Percentiles rank a stretch among this genome's conserved stretches.
Conservation (phyloP, 2,329 filamentous ascomycete genomes). For the Aschersonia sp. region DNA sequence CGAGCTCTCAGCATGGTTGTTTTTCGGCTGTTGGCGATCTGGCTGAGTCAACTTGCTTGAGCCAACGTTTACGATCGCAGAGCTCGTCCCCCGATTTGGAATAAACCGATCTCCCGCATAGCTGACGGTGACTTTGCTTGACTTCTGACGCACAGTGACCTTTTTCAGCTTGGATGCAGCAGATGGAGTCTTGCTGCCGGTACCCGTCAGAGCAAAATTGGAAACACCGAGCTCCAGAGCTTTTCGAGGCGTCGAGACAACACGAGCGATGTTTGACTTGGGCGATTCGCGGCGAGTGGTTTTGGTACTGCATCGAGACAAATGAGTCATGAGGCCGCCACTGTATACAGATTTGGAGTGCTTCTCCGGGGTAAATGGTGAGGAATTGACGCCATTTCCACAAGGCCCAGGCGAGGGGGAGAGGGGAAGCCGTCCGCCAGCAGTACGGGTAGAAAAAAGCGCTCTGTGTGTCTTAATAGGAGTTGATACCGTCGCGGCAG, state of each 20-base stretch:
- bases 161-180: slow-evolving; percentile 42
- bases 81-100: slow-evolving; percentile 81
- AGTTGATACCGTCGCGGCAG: slow-evolving; percentile 66
- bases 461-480: slow-evolving; percentile 91
- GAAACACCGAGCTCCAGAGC: slow-evolving; percentile 79
- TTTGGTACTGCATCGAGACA: slow-evolving; percentile 56
- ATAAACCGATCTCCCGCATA: slow-evolving; percentile 90
- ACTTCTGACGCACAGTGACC: slow-evolving; percentile 33
- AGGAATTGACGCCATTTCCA: slow-evolving; percentile 43
- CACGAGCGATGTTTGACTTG: slow-evolving; percentile 87
- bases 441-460: slow-evolving; percentile 82
- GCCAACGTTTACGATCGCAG: slow-evolving; percentile 68
- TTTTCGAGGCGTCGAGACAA: slow-evolving; percentile 63
- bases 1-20: slow-evolving; percentile 55
- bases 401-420: slow-evolving; percentile 78
- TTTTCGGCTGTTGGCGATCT: slow-evolving; percentile 61
- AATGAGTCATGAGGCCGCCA: slow-evolving; percentile 65
- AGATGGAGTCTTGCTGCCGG: slow-evolving; percentile 51
- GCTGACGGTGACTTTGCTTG: slow-evolving; percentile 65
- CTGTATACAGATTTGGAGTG: slow-evolving; percentile 63
- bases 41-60: slow-evolving; percentile 66
- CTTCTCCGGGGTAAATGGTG: slow-evolving; percentile 65
- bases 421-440: slow-evolving; percentile 86
- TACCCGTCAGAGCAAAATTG: slow-evolving; percentile 82
- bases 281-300: slow-evolving; percentile 68